A percentile compares a stretch with the other conserved stretches of the same genome.
These are phyloP conservation scores for Boeremia lycopersici DNA, from an alignment of 2,329 filamentous ascomycete genomes.

Conservation along the genomic window DNA sequence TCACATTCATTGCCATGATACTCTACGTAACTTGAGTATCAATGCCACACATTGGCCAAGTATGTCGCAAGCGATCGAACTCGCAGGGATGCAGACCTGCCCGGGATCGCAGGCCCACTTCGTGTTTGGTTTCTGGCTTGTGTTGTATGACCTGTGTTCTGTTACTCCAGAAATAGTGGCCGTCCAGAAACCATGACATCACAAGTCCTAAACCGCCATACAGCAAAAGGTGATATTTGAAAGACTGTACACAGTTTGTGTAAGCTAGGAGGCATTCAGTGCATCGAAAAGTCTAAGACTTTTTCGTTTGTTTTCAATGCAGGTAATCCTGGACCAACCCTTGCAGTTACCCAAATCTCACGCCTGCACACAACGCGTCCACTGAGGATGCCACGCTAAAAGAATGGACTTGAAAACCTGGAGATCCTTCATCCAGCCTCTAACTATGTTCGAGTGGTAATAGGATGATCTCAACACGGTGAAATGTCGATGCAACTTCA, in stretches of 20 bases:
- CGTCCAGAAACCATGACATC: no score
- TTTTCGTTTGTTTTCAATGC: background rate
- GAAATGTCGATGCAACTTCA: background rate
- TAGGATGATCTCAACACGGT: background rate
- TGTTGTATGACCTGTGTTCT: background rate
- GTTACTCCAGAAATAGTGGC: no score
- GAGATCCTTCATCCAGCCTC: background rate
- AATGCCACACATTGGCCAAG: no score
- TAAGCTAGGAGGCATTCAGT: no score
- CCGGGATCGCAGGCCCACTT: no score
- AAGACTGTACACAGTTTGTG: no score
- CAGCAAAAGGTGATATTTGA: no score
- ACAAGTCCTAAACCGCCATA: no score
- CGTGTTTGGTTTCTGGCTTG: background rate
- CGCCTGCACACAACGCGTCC: background rate
- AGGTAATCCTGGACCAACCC: background rate
- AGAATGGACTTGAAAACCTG: background rate
- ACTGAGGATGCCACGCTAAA: background rate
- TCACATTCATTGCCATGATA: background rate
- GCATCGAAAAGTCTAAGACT: no score
- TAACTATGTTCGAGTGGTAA: background rate
- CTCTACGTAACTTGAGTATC: background rate
- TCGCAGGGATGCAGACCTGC: no score
- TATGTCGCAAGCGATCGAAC: no score
- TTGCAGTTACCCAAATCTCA: no score